Evolutionary conservation across 2,329 filamentous ascomycete species (phyloP), one percentile per base, ranked within the genome.

Genomic region (Aaosphaeria arxii): DNA sequence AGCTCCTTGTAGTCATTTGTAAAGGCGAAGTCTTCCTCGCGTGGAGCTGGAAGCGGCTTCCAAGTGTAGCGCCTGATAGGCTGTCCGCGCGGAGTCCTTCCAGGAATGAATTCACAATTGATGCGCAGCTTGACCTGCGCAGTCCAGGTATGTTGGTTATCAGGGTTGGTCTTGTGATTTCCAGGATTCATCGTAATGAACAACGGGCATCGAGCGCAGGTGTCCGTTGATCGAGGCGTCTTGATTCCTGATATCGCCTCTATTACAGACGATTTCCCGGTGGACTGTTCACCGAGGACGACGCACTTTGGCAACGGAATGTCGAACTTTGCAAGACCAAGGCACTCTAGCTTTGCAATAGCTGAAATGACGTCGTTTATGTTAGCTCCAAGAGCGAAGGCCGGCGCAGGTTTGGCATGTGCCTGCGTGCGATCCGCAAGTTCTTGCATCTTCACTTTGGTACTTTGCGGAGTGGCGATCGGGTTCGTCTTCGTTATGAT

Each of bases 151-250:
- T 24, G 17, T 24, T 24, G 17, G 17, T 24, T n/a, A n/a, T n/a
- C n/a, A n/a, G n/a, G n/a, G n/a, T n/a, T n/a, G n/a, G n/a, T n/a
- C n/a, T n/a, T n/a, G n/a, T n/a, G n/a, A n/a, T n/a, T 24, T 3
- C 17, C 17, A 24, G 17, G 17, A 24, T 87, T 24, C 17, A 24
- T 24, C 17, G 2, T 85, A 44, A 95, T 94, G 46, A 91, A 87
- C 0, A 95, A 79, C 0, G 90, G 89, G 49, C 89, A 95, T 0
- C 87, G 74, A 0, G 91, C 96, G 60, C 91, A 95, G 0, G 86
- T 88, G 0, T 86, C 87, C 4, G 81, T 80, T 38, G 80, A 82
- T 1, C 86, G 78, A 0, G 89, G 89, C 0, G 92, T 81, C 17
- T 84, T 84, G 28, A 94, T 85, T 4, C 85, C 87, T 0, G 70